Evolutionary conservation across 2,329 filamentous ascomycete genomes (phyloP).

Genomic region (Talaromyces sp.): DNA sequence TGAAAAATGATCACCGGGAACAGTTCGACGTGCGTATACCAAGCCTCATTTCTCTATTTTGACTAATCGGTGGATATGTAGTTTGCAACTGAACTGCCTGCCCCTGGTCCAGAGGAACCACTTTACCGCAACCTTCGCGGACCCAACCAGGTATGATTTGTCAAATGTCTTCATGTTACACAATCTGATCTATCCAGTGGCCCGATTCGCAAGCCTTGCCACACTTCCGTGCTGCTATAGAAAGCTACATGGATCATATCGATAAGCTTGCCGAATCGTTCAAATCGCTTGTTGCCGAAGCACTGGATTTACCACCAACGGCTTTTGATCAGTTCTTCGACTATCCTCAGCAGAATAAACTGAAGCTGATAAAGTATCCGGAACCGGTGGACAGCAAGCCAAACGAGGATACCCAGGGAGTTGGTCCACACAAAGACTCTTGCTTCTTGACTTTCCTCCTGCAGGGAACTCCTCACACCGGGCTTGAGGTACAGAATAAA

Average conservation of each 20-base stretch:
- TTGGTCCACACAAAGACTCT: conserved; percentile 51
- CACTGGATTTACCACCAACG: conserved; percentile 30
- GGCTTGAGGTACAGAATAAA: conserved; percentile 52
- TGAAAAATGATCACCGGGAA: conserved; percentile 36
- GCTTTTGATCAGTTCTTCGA: conserved; percentile 37
- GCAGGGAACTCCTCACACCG: conserved; percentile 45
- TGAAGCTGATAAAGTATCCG: conserved; percentile 46
- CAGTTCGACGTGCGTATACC: conserved; percentile 34
- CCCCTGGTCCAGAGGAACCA: conserved; percentile 34
- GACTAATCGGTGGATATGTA: conserved; percentile 17
- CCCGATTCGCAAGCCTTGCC: conserved; percentile 34
- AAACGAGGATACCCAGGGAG: conserved; percentile 39
- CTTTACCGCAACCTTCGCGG: conserved; percentile 37
- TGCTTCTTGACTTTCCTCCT: conserved; percentile 52
- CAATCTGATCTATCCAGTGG: conserved; percentile 28
- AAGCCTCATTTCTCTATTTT: not conserved
- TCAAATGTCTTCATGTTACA: not conserved
- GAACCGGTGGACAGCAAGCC: conserved; percentile 21
- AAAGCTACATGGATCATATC: conserved; percentile 32
- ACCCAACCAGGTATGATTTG: conserved; percentile 34
- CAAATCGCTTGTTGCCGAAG: conserved; percentile 34
- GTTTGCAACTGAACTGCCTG: conserved; percentile 40
- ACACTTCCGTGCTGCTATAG: conserved; percentile 32
- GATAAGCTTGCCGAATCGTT: conserved; percentile 30
- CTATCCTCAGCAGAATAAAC: conserved; percentile 35